Evolutionary conservation across 2,329 filamentous ascomycete species (phyloP), one percentile per base, ranked within the genome.

Genomic region (Scleromitrula shiraiana): DNA sequence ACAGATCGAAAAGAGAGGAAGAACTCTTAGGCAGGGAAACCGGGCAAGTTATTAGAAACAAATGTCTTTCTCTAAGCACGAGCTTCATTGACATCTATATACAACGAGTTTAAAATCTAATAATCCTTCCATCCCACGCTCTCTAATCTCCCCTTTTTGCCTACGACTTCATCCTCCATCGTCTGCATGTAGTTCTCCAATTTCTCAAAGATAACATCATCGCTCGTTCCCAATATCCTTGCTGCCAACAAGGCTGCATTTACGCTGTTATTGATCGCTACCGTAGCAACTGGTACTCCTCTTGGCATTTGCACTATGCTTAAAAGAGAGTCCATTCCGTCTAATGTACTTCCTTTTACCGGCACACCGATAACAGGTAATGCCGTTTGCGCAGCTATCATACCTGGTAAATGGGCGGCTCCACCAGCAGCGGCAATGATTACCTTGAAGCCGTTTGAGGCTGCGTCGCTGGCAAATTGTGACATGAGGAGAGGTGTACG

Each of bases 241-340:
- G 83, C 75, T 0, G 85, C 84, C n/a, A 88, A 67, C 15, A 88
- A 70, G 0, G 80, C 85, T 0, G 85, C 85, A 59, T 89, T 90
- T 47, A 83, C 83, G 20, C 82, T 84, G 67, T 89, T 89, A 66
- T 88, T 87, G 64, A 89, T 88, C 9, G 80, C 85, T 3, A 90
- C 83, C 0, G 84, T 88, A 5, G 85, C 84, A 12, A 83, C 81
- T 8, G 85, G 85, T 41, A 83, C 77, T 10, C 85, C 85, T 59
- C 76, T 62, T 5, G 85, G 85, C 85, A 89, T 88, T 62, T 88
- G 83, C 4, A 87, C 83, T 55, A 88, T 88, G 58, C 79, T 83
- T 50, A 83, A 68, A 47, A 88, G 67, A 50, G 77, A 82, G 27
- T 51, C 47, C 41, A 50, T 46, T 20, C 75, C 85, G 59, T 88